Evolutionary conservation across 352 stramenopile genomes (phyloP), one percentile per base, ranked within the genome.

Genomic region (Phytophthora colocasiae): DNA sequence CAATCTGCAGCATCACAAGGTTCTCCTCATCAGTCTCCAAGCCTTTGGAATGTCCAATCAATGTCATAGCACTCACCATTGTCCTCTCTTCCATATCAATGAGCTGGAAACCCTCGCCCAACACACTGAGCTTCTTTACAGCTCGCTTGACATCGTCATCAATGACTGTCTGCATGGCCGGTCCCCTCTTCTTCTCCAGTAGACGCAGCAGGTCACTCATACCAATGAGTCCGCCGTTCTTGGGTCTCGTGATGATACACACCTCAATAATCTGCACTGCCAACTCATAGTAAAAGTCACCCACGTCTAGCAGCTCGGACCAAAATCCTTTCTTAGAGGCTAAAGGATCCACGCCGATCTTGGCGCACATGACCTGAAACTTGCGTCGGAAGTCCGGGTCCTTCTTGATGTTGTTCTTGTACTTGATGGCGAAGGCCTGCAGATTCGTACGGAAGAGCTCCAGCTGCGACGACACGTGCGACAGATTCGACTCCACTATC

Each of bases 231-330:
- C 88, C 88, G 27, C 88, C 88, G 63, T 96, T 96, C 72, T 94
- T 93, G 7, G 85, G 83, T 54, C 85, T 67, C 36, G 95, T 99
- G 14, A 98, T 81, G 62, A 99, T 96, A 68, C 97, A 98, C 32
- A 99, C 91, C 69, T 99, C 97, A 36, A 98, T 98, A 63, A 99
- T 98, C 75, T 99, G 98, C 24, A 99, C 95, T 5, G 95, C 93
- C n/a, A 99, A 79, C 70, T 99, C 97, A 77, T 99, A 99, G 83
- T 99, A 99, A 73, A 99, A 99, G 60, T 99, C 96, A 10, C 97
- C 97, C 41, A 99, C 96, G 22, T 98, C 97, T 10, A 99, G 84
- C 17, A 99, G 67, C 71, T 98, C 90, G 12, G 89, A 97, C 98
- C 98, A 99, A 68, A 99, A 99, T 2, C 93, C 95, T 68, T 99